Evolutionary conservation across 176 grass and related monocot genomes (phyloP).

Genomic region (Lolium perenne): DNA sequence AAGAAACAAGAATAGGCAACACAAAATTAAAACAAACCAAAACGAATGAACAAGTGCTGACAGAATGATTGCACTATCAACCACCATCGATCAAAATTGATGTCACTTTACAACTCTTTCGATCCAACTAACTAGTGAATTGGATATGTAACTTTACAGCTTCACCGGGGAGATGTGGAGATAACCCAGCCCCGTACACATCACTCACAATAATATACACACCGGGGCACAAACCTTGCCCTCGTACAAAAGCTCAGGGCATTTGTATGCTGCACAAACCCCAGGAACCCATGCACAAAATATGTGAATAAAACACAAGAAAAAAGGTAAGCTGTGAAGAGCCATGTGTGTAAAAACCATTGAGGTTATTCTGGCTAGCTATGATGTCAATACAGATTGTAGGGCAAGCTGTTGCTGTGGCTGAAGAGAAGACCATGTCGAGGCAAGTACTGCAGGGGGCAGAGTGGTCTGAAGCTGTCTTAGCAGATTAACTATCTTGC

Average conservation of each 20-base stretch:
- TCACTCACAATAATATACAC: slow-evolving; percentile 52
- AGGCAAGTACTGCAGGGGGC: slow-evolving; percentile 79
- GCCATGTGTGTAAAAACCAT: slow-evolving; percentile 26
- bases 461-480: slow-evolving; percentile 71
- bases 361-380: slow-evolving; percentile 30
- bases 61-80: slow-evolving; percentile 9
- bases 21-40: not conserved
- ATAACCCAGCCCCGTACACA: slow-evolving; percentile 37
- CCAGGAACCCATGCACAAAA: slow-evolving; percentile 32
- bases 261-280: slow-evolving; percentile 43
- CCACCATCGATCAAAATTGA: slow-evolving; percentile 54
- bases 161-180: not conserved
- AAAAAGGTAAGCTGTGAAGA: slow-evolving; percentile 33
- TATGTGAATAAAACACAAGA: slow-evolving; percentile 28
- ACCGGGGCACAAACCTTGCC: slow-evolving; percentile 38
- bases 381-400: slow-evolving; percentile 67
- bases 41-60: not conserved
- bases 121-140: slow-evolving; percentile 45
- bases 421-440: slow-evolving; percentile 78
- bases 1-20: not conserved
- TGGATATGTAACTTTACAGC: slow-evolving; percentile 46
- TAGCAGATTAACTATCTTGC: slow-evolving; percentile 69
- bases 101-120: slow-evolving; percentile 54
- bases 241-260: slow-evolving; percentile 54
- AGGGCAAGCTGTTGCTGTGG: slow-evolving; percentile 75